Evolutionary conservation across 2,329 filamentous ascomycete species (phyloP).

Genomic region (Chaetomium strumarium): DNA sequence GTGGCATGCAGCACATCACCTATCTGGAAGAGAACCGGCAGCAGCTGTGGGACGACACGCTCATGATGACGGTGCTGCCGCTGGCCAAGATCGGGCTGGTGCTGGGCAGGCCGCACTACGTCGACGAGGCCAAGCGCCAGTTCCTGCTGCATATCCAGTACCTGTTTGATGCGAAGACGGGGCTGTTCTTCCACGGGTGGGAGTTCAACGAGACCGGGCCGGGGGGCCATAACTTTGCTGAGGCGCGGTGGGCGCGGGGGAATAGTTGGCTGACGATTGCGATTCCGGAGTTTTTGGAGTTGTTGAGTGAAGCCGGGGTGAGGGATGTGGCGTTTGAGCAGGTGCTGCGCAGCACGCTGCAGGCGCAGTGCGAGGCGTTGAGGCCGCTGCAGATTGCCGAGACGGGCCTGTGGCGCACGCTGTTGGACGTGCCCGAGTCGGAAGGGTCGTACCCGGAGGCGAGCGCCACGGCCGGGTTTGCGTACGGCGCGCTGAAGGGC

Average conservation of each 20-base stretch:
- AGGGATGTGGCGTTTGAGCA: slow-evolving; percentile 57
- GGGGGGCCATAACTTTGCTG: slow-evolving; percentile 56
- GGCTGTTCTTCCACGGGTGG: slow-evolving; percentile 79
- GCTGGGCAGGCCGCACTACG: slow-evolving; percentile 63
- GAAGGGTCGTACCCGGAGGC: slow-evolving; percentile 71
- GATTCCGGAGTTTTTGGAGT: slow-evolving; percentile 74
- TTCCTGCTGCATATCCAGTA: slow-evolving; percentile 75
- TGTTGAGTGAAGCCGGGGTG: slow-evolving; percentile 52
- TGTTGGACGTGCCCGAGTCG: slow-evolving; percentile 59
- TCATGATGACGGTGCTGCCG: slow-evolving; percentile 83
- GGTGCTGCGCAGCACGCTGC: slow-evolving; percentile 56
- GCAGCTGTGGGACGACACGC: slow-evolving; percentile 78
- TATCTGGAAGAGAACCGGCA: slow-evolving; percentile 65
- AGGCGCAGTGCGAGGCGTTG: slow-evolving; percentile 63
- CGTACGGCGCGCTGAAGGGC: slow-evolving; percentile 72
- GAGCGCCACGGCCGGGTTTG: slow-evolving; percentile 74
- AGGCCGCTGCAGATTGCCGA: slow-evolving; percentile 48
- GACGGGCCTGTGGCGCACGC: slow-evolving; percentile 66
- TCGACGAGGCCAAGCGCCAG: slow-evolving; percentile 71
- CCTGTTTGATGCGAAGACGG: slow-evolving; percentile 64
- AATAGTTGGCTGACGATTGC: slow-evolving; percentile 76
- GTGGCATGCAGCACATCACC: slow-evolving; percentile 70
- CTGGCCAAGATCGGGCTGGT: slow-evolving; percentile 73
- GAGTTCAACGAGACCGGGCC: slow-evolving; percentile 48
- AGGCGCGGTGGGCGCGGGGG: slow-evolving; percentile 52